Evolutionary conservation across 768 basidiomycete species (phyloP).

Genomic region (Naganishia kalamii): DNA sequence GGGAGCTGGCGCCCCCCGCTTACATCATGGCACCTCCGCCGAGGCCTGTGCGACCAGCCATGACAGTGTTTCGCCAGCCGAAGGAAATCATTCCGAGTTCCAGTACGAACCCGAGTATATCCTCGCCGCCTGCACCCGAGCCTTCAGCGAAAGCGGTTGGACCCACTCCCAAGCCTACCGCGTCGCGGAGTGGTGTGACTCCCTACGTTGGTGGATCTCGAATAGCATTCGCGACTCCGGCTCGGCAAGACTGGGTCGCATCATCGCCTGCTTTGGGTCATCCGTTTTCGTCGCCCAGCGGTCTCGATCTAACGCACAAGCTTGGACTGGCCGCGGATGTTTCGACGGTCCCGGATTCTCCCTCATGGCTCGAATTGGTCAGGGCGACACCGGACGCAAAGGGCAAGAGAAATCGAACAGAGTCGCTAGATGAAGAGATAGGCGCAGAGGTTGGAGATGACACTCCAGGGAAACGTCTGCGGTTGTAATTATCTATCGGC

Average conservation of each 20-base stretch:
- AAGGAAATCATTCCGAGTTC: conserved; percentile 12
- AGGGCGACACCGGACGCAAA: conserved; percentile 19
- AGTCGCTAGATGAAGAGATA: conserved; percentile 12
- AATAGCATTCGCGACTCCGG: conserved; percentile 14
- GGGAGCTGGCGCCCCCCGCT: not conserved
- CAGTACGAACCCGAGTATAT: conserved; percentile 5
- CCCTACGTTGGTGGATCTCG: not conserved
- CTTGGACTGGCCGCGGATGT: conserved; percentile 22
- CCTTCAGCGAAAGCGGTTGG: not conserved
- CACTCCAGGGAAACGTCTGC: conserved; percentile 17
- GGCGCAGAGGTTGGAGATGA: not conserved
- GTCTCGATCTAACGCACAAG: conserved; percentile 24
- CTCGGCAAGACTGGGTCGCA: conserved; percentile 9
- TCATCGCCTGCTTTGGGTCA: conserved; percentile 16
- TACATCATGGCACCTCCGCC: conserved; percentile 13
- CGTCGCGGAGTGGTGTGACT: not conserved
- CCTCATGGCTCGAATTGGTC: conserved; percentile 24
- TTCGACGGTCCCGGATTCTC: conserved; percentile 20
- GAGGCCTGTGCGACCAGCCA: not conserved
- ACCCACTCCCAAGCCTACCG: conserved; percentile 9
- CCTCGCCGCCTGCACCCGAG: conserved; percentile 1
- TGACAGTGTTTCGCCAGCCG: not conserved
- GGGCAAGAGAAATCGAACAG: conserved; percentile 4
- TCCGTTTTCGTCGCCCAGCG: conserved; percentile 23
- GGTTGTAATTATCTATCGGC: conserved; percentile 10